These are phyloP conservation scores for Craterostigma plantagineum DNA, from an alignment of 257 asterid species.

Conservation along the genomic window DNA sequence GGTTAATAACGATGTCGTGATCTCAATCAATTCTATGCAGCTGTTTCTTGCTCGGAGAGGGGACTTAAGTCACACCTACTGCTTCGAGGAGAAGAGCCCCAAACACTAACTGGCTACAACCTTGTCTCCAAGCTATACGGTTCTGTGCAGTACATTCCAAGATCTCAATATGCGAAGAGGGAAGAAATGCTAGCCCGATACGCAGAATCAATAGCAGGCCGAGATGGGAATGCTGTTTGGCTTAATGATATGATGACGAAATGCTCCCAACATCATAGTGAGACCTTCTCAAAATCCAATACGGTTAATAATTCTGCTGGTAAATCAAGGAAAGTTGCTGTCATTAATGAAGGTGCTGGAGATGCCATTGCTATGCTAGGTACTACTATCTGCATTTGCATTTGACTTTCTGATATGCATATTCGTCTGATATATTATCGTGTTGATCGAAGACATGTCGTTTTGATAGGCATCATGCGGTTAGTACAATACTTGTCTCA, in stretches of 20 bases:
- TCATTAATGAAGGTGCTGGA: constrained; percentile 81
- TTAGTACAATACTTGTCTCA: constrained; percentile 44
- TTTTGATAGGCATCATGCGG: constrained; percentile 47
- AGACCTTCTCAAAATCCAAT: constrained; percentile 9
- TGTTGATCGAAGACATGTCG: not conserved
- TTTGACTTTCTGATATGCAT: too few relatives aligned
- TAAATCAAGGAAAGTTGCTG: constrained; percentile 30
- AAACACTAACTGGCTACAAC: constrained; percentile 65
- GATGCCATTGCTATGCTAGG: constrained; percentile 76
- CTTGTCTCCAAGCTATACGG: constrained; percentile 64
- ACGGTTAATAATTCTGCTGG: constrained; percentile 5
- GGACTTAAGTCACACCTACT: constrained; percentile 74
- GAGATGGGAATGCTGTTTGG: constrained; percentile 23
- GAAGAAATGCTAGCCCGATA: constrained; percentile 62
- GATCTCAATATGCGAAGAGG: constrained; percentile 59
- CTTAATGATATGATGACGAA: constrained; percentile 27
- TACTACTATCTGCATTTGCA: constrained; percentile 12
- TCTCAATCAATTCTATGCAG: constrained; percentile 23
- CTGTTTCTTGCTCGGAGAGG: constrained; percentile 83
- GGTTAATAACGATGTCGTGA: too few relatives aligned
- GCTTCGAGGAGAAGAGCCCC: constrained; percentile 88
- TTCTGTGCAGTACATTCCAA: constrained; percentile 48
- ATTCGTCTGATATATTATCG: too few relatives aligned
- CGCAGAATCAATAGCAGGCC: constrained; percentile 36
- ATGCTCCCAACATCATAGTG: constrained; percentile 12